Evolutionary conservation across 352 stramenopile species (phyloP).

Genomic region (Elongisporangium anandrum): DNA sequence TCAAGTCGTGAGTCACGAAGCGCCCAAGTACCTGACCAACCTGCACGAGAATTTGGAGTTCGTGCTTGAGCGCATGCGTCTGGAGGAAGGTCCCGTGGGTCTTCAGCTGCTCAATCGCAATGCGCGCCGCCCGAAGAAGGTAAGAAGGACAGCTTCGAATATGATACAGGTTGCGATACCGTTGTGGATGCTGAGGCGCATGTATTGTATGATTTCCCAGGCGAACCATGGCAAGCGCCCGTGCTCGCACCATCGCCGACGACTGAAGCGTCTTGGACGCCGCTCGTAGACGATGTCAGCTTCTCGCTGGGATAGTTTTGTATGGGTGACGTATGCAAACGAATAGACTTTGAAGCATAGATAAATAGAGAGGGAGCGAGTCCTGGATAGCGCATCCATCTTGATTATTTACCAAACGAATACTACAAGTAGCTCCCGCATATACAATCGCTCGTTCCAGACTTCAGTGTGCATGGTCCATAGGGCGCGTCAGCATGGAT

Average conservation of each 20-base stretch:
- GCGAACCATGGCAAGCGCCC: conserved; percentile 47
- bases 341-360: neutral
- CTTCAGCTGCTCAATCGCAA: conserved; percentile 48
- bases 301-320: too few species aligned
- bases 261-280: conserved; percentile 39
- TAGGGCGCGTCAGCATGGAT: neutral
- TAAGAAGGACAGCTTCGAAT: conserved; percentile 6
- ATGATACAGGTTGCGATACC: neutral
- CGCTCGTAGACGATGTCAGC: conserved; percentile 4
- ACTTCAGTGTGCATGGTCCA: too few species aligned
- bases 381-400: neutral
- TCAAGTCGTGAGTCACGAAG: conserved; percentile 11
- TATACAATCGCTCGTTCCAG: neutral
- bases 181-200: neutral
- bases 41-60: conserved; percentile 56
- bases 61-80: conserved; percentile 50
- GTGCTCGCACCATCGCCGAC: conserved; percentile 43
- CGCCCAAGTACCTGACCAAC: conserved; percentile 46
- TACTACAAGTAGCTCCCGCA: neutral
- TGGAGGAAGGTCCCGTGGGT: conserved; percentile 22
- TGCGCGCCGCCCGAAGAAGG: conserved; percentile 38
- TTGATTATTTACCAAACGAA: neutral
- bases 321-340: neutral
- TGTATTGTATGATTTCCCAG: conserved; percentile 8
- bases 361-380: neutral